These are phyloP conservation scores for Penicillium bovifimosum DNA, from an alignment of 495 filamentous ascomycete species.

Conservation along the genomic window DNA sequence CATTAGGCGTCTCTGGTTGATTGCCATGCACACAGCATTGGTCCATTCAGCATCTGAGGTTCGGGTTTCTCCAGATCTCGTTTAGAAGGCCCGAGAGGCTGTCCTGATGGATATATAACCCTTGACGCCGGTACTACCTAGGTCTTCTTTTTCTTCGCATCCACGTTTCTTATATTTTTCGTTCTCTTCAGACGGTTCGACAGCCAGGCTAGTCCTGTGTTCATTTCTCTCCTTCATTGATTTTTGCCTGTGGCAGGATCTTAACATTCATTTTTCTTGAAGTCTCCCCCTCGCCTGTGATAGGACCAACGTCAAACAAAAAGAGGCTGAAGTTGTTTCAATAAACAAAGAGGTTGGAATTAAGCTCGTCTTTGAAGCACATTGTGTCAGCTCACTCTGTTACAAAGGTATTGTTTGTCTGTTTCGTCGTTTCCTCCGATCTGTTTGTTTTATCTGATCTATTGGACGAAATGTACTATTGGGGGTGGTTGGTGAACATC, in stretches of 20 bases:
- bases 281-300: background rate
- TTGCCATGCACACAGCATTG: constrained; percentile 11
- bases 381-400: constrained; percentile 10
- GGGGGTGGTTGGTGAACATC: constrained; percentile 1
- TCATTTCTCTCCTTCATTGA: constrained; percentile 26
- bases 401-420: constrained; percentile 20
- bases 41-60: constrained; percentile 7
- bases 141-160: constrained; percentile 10
- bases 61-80: background rate
- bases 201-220: constrained; percentile 36
- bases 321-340: background rate
- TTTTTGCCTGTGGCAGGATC: constrained; percentile 34
- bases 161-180: constrained; percentile 22
- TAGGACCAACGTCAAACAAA: background rate
- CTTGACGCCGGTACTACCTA: constrained; percentile 10
- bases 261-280: constrained; percentile 24
- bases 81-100: constrained; percentile 1
- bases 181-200: constrained; percentile 24
- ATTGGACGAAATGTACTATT: background rate
- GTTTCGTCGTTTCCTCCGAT: constrained; percentile 1
- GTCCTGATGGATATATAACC: constrained; percentile 19
- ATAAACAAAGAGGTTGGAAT: background rate
- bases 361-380: background rate
- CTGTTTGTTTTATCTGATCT: background rate
- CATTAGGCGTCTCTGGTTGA: constrained; percentile 23